Conservation (phyloP, 2,329 filamentous ascomycete species). For the Fusarium sublunatum region DNA sequence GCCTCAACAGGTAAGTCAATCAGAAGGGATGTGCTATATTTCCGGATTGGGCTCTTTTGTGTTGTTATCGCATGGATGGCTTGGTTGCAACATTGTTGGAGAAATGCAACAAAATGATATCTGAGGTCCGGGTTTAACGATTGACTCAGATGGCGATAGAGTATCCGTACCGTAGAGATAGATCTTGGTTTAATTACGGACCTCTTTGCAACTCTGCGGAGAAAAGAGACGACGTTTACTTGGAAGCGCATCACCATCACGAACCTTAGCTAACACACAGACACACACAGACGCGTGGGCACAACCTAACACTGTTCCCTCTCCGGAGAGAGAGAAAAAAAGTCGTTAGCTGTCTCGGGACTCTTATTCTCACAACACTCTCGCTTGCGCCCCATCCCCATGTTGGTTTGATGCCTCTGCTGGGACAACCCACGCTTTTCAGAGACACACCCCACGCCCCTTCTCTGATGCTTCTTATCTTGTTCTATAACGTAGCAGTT, state of each 20-base stretch:
- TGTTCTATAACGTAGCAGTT: slow-evolving; percentile 17
- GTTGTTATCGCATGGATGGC: slow-evolving; percentile 9
- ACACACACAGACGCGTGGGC: slow-evolving; percentile 14
- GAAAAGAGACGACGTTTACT: neutral
- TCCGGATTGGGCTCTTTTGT: slow-evolving; percentile 16
- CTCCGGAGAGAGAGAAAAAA: slow-evolving; percentile 2
- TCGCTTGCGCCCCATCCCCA: slow-evolving; percentile 35
- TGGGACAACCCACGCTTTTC: slow-evolving; percentile 36
- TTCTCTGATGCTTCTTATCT: slow-evolving; percentile 25
- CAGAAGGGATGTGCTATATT: slow-evolving; percentile 26
- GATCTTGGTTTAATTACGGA: no score
- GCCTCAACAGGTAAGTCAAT: slow-evolving; percentile 18
- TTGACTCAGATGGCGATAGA: slow-evolving; percentile 10
- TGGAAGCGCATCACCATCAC: slow-evolving; percentile 6
- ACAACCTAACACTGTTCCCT: slow-evolving; percentile 7
- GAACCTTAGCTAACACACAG: slow-evolving; percentile 17
- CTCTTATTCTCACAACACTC: slow-evolving; percentile 22
- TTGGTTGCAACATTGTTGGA: slow-evolving; percentile 19
- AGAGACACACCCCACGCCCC: slow-evolving; percentile 41
- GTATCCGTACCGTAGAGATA: no score
- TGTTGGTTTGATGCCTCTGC: slow-evolving; percentile 18
- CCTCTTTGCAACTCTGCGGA: neutral
- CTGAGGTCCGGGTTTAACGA: slow-evolving; percentile 7
- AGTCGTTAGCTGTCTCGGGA: slow-evolving; percentile 16
- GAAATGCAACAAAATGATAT: slow-evolving; percentile 30